Base-by-base conservation (phyloP, 768 basidiomycete genomes). In the Candolleomyces efflorescens region DNA sequence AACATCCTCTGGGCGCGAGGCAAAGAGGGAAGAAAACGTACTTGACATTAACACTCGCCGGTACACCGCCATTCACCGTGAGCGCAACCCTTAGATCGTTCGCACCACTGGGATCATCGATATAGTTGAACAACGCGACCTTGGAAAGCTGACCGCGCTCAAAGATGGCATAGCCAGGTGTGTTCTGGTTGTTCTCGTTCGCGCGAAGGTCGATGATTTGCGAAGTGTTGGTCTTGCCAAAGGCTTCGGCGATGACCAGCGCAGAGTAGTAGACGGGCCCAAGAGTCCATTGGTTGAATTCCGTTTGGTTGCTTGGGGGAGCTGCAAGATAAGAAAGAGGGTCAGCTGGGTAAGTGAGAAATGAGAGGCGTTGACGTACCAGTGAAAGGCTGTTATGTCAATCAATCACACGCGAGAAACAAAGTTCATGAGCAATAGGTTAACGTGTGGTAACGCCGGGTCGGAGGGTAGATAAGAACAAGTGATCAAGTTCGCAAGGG, bases 251-350 rank as follows among this genome's bases (percentile, higher is more conserved):
- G 58, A 87, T 73, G 59, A 83, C 78, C 5, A 94, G 74, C 3
- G 86, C 80, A 1, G 89, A 79, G 69, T 92, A 93, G 73, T 89
- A 92, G 50, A 87, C 75, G 0, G 90, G 83, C 0, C 88, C 89
- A 48, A 91, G 74, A 0, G 87, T 88, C 90, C 89, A 93, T 71
- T 87, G 73, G 55, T 79, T 79, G 72, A 78, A 84, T 0, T 75
- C 66, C 5, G 83, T 80, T 58, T 86, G 77, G 62, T 86, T 84
- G 48, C 76, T 83, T 60, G 78, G 82, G 63, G 74, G 84, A 56
- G 71, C 79, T 80, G 65, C 68, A 72, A 58, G 7, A 26, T 23
- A 15, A 37, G 10, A 46, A 12, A 26, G 10, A 22, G 10, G 43
- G 22, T 17, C 13, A 9, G 15, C 18, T 22, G 7, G n/a, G n/a